Conservation (phyloP, 805 yeast genomes). For the Candida koratica region DNA sequence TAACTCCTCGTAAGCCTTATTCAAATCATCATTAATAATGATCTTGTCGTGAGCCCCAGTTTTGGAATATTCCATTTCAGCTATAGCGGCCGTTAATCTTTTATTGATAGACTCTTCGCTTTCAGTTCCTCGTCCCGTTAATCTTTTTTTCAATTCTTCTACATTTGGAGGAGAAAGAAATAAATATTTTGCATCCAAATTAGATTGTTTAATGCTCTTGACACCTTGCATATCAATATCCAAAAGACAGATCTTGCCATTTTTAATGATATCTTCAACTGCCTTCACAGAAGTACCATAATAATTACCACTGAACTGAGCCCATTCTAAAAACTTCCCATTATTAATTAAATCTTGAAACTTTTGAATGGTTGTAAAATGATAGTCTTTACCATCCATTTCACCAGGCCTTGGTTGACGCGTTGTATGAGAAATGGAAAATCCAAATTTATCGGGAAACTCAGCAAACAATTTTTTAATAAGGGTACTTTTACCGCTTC, state of each 20-base stretch:
- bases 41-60: constrained; percentile 90
- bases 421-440: constrained; percentile 91
- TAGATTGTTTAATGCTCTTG: constrained; percentile 78
- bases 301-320: constrained; percentile 95
- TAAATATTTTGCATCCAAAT: constrained; percentile 77
- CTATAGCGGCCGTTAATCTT: constrained; percentile 81
- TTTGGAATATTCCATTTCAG: constrained; percentile 84
- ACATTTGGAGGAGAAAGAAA: constrained; percentile 92
- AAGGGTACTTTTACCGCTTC: constrained; percentile 92
- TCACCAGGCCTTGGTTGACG: constrained; percentile 92
- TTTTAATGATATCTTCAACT: constrained; percentile 64
- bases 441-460: constrained; percentile 86
- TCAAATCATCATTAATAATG: constrained; percentile 88
- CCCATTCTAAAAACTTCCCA: constrained; percentile 90
- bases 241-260: constrained; percentile 77
- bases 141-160: constrained; percentile 69
- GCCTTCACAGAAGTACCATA: constrained; percentile 91
- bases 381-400: constrained; percentile 81
- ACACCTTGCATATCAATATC: constrained; percentile 99
- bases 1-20: constrained; percentile 79
- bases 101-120: constrained; percentile 78
- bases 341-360: constrained; percentile 74
- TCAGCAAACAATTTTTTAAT: constrained; percentile 87
- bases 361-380: constrained; percentile 74
- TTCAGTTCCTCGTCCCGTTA: constrained; percentile 92